phyloP scores from a whole-genome alignment of 2,329 filamentous ascomycete genomes.

The Lojkania enalia region DNA sequence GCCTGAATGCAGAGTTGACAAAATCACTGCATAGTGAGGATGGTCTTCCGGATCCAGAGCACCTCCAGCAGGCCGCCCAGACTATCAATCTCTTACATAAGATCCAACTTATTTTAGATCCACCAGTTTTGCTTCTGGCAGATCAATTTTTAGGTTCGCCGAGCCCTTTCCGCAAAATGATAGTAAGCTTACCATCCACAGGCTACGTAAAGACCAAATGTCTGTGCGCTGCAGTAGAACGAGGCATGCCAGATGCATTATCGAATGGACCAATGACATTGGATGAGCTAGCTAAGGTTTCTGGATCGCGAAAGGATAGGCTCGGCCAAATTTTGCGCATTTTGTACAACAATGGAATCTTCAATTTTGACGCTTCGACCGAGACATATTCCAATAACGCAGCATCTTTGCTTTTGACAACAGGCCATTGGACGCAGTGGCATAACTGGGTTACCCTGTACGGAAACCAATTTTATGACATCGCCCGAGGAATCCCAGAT shows the following conservation, averaged over 20 bases:
- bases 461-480: constrained; percentile 51
- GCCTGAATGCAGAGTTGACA: too few species aligned
- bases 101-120: constrained; percentile 22
- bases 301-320: constrained; percentile 27
- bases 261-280: constrained; percentile 20
- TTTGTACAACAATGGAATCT: constrained; percentile 44
- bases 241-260: constrained; percentile 38
- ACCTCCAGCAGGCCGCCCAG: not conserved
- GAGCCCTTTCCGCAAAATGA: not conserved
- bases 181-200: constrained; percentile 1
- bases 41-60: not conserved
- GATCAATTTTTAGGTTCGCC: constrained; percentile 29
- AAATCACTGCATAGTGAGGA: too few species aligned
- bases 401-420: constrained; percentile 38
- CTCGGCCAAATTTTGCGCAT: constrained; percentile 39
- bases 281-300: constrained; percentile 16
- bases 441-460: constrained; percentile 50
- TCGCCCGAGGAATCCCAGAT: constrained; percentile 46
- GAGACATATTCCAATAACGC: constrained; percentile 42
- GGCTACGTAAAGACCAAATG: constrained; percentile 36
- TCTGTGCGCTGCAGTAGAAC: constrained; percentile 35
- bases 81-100: constrained; percentile 14
- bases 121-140: constrained; percentile 26
- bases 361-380: constrained; percentile 32
- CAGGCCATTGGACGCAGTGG: constrained; percentile 52